A percentile compares a stretch with the other conserved stretches of the same genome.
phyloP scores from a whole-genome alignment of 2,329 filamentous ascomycete genomes.

The Ascochyta rabiei region DNA sequence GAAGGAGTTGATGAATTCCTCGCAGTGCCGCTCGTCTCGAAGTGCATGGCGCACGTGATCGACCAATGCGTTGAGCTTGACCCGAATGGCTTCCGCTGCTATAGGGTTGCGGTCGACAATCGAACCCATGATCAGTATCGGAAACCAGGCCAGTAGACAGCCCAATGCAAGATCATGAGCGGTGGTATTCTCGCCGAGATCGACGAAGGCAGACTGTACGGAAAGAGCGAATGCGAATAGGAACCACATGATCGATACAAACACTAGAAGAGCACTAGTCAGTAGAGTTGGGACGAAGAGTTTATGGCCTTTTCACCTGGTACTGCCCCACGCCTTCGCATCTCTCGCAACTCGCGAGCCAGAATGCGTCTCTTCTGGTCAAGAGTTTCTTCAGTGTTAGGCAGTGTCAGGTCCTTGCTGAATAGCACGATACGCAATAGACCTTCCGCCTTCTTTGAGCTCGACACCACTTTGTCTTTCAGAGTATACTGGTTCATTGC shows the following conservation, averaged over 20 bases:
- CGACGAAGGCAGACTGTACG: constrained; percentile 45
- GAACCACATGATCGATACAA: constrained; percentile 54
- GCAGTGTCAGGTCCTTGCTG: constrained; percentile 46
- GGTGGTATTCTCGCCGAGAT: constrained; percentile 48
- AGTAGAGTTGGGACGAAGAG: neutral
- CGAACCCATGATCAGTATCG: constrained; percentile 51
- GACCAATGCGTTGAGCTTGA: constrained; percentile 50
- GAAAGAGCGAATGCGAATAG: constrained; percentile 46
- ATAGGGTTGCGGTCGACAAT: constrained; percentile 57
- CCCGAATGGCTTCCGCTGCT: constrained; percentile 48
- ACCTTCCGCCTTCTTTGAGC: constrained; percentile 45
- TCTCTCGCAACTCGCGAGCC: constrained; percentile 50
- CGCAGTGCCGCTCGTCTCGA: constrained; percentile 32
- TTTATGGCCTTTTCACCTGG: constrained; percentile 24
- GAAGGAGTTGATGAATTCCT: constrained; percentile 39
- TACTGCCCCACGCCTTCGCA: constrained; percentile 50
- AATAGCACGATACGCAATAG: constrained; percentile 51
- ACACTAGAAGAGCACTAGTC: constrained; percentile 28
- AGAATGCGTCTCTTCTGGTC: constrained; percentile 43
- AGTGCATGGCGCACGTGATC: constrained; percentile 45
- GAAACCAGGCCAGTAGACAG: constrained; percentile 54
- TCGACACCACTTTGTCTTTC: constrained; percentile 30
- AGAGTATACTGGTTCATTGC: constrained; percentile 55
- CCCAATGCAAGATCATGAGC: constrained; percentile 55
- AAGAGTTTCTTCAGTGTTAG: constrained; percentile 36